A percentile compares a stretch with the other conserved stretches of the same genome.
phyloP scores from a whole-genome alignment of 371 early-diverging fungal species.

The Blastocladiella emersonii region DNA sequence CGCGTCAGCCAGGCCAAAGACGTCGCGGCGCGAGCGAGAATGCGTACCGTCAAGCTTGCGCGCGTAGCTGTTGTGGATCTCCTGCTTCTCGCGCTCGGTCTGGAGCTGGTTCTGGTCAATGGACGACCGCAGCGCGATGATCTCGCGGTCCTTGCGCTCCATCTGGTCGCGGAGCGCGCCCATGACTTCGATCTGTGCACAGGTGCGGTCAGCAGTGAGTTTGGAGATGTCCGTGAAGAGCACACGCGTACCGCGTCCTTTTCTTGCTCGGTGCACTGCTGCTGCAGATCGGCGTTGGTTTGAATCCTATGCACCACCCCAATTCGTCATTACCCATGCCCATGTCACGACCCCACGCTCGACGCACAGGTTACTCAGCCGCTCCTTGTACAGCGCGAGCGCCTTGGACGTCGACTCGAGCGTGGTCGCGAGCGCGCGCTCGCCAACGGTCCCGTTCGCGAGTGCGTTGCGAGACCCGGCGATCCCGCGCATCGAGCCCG shows the following conservation, averaged over 20 bases:
- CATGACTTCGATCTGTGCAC: slow-evolving; percentile 31
- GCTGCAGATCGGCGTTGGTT: slow-evolving; percentile 27
- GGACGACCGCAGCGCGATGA: slow-evolving; percentile 17
- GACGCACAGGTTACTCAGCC: background rate
- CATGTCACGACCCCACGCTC: too few species aligned
- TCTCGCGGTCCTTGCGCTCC: slow-evolving; percentile 23
- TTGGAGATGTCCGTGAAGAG: background rate
- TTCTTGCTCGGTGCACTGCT: slow-evolving; percentile 27
- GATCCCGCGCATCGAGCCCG: background rate
- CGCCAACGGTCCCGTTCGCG: background rate
- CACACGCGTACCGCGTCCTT: slow-evolving; percentile 28
- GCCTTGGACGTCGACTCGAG: slow-evolving; percentile 4
- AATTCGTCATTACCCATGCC: too few species aligned
- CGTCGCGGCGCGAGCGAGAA: background rate
- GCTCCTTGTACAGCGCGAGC: slow-evolving; percentile 4
- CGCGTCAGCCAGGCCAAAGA: background rate
- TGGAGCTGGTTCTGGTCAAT: slow-evolving; percentile 16
- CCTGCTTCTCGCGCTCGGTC: slow-evolving; percentile 13
- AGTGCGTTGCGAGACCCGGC: background rate
- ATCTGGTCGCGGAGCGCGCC: slow-evolving; percentile 30
- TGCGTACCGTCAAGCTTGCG: slow-evolving; percentile 20
- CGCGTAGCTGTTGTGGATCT: slow-evolving; percentile 21
- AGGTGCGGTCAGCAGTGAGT: background rate
- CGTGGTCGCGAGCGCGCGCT: background rate
- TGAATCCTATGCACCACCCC: slow-evolving; percentile 10